phyloP scores from a whole-genome alignment of 345 rosid species.

The Euphorbia tirucalli region DNA sequence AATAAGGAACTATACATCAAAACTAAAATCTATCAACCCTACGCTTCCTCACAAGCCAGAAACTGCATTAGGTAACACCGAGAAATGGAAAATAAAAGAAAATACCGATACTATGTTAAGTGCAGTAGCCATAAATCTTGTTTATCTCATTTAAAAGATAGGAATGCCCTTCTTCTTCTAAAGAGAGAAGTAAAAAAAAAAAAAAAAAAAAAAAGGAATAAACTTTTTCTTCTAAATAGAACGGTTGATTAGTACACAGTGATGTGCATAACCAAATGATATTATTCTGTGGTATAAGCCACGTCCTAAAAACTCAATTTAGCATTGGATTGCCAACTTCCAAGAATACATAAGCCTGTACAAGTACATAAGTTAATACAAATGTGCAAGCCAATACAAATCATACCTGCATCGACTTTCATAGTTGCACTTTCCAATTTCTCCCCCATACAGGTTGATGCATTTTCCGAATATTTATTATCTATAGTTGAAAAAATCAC shows the following conservation, averaged over 20 bases:
- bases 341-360: neutral
- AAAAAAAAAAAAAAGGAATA: no score
- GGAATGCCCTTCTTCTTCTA: no score
- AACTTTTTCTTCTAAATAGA: neutral
- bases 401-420: constrained; percentile 24
- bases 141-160: neutral
- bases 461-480: constrained; percentile 15
- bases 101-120: no score
- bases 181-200: no score
- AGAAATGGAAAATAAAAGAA: neutral
- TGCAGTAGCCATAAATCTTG: no score
- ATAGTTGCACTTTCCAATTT: constrained; percentile 16
- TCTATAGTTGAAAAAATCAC: constrained; percentile 20
- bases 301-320: neutral
- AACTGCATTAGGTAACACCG: neutral
- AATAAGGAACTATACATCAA: neutral
- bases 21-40: neutral
- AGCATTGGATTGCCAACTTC: neutral
- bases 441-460: neutral
- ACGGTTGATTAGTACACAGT: neutral
- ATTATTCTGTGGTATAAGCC: no score
- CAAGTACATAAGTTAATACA: neutral
- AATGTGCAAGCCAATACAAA: neutral
- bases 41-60: neutral
- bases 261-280: neutral